Base-by-base conservation (phyloP, 2,329 filamentous ascomycete species). In the Aspergillus quadrilineatus region DNA sequence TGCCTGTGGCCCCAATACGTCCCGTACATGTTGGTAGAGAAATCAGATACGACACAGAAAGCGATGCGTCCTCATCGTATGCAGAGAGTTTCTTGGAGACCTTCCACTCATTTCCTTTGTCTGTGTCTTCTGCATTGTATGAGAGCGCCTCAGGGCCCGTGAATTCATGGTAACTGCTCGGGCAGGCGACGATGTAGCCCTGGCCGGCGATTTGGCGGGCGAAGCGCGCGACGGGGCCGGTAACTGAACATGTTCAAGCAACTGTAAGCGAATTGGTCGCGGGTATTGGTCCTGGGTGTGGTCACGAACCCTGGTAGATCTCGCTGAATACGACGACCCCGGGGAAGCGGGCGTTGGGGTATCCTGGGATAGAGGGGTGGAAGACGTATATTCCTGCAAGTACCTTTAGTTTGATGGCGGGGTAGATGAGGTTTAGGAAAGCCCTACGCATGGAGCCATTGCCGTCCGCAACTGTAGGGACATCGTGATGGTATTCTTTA, bases 91-190 rank as follows among this genome's bases (percentile, higher is more conserved):
- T 92, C 86, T 95, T 95, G 63, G 83, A 81, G 59, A 94, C 81
- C 73, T 97, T 97, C 83, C 85, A 95, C 58, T 85, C 82, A 72
- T 97, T 97, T 26, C 93, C 92, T 43, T 85, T 80, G 72, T 96
- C 90, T 0, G 93, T 97, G 51, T 94, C 92, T 1, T 89, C 88
- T 0, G 82, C 90, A 69, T 97, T 90, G 73, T 97, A 97, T 49
- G 89, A 84, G 41, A 97, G 80, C 9, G 92, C 80, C 67, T 93
- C 90, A 0, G 92, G 90, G 4, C 89, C 89, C 1, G 87, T 90
- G 76, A 97, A 97, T 74, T 97, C 92, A 72, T 97, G 92, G 75
- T 96, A 97, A 32, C 88, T 92, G 36, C 89, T 94, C 0, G 92
- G 91, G 0, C 92, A 92, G 8, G 89, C 92, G 63, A 93, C 92